Conservation (phyloP, 495 filamentous ascomycete species). For the Penicillium diatomitis region DNA sequence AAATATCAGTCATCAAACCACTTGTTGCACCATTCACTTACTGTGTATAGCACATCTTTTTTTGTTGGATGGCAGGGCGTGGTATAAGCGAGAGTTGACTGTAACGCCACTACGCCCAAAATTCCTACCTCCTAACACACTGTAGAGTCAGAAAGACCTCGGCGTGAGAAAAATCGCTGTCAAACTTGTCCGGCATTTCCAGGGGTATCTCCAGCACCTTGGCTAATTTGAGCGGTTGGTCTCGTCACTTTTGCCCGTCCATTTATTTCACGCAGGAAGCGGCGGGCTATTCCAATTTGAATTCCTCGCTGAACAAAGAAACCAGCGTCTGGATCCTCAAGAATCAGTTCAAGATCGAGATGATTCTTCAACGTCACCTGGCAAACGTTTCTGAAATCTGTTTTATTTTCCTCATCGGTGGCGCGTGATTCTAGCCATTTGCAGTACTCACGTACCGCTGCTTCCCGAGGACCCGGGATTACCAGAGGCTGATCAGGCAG, state of each 20-base stretch:
- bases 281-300: slow-evolving; percentile 13
- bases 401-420: slow-evolving; percentile 12
- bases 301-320: slow-evolving; percentile 16
- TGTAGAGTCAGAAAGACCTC: too few relatives aligned
- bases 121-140: too few relatives aligned
- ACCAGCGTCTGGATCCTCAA: slow-evolving; percentile 9
- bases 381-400: slow-evolving; percentile 12
- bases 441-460: slow-evolving; percentile 11
- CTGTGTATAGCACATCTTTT: too few relatives aligned
- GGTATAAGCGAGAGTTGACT: too few relatives aligned
- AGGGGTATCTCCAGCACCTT: too few relatives aligned
- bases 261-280: slow-evolving; percentile 19
- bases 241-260: slow-evolving; percentile 12
- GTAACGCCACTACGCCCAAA: too few relatives aligned
- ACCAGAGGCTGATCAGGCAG: slow-evolving; percentile 2
- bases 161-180: too few relatives aligned
- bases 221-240: too few relatives aligned
- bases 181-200: too few relatives aligned
- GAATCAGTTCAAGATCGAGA: slow-evolving; percentile 13
- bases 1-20: neutral
- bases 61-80: too few relatives aligned
- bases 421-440: slow-evolving; percentile 14
- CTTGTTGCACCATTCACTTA: neutral
- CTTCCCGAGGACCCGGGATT: slow-evolving; percentile 9
- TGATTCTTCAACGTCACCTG: slow-evolving; percentile 12